phyloP scores from a whole-genome alignment of 1,139 yeast genomes.

The Meyerozyma athensensis region DNA sequence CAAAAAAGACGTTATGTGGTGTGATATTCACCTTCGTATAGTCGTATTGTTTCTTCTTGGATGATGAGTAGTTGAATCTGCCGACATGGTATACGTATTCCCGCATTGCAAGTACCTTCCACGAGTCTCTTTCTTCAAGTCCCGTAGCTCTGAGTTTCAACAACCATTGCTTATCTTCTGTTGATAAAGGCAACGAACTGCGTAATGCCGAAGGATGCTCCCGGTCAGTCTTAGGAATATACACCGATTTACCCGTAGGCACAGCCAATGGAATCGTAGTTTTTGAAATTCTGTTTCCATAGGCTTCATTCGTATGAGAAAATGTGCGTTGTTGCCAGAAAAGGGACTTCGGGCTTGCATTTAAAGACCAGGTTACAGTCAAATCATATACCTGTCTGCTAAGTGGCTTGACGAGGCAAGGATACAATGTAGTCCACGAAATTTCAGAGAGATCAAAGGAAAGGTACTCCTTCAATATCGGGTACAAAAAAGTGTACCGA shows the following conservation, averaged over 20 bases:
- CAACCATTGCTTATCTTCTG: conserved; percentile 76
- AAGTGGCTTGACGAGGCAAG: conserved; percentile 63
- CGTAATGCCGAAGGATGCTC: conserved; percentile 14
- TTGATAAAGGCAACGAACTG: conserved; percentile 31
- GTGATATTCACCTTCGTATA: conserved; percentile 13
- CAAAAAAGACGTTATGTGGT: conserved; percentile 69
- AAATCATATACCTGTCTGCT: conserved; percentile 62
- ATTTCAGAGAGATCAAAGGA: conserved; percentile 70
- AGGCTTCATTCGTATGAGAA: conserved; percentile 17
- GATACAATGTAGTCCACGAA: conserved; percentile 58
- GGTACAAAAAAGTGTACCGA: conserved; percentile 74
- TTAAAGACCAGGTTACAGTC: conserved; percentile 67
- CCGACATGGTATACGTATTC: conserved; percentile 66
- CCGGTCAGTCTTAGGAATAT: conserved; percentile 22
- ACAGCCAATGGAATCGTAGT: conserved; percentile 23
- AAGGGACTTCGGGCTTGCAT: conserved; percentile 55
- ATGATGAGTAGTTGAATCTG: conserved; percentile 15
- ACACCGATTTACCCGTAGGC: conserved; percentile 38
- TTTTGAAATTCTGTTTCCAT: conserved; percentile 8
- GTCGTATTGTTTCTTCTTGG: conserved; percentile 8
- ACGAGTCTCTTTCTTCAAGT: conserved; percentile 61
- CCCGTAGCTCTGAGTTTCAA: conserved; percentile 68
- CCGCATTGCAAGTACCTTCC: conserved; percentile 75
- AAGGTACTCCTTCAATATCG: conserved; percentile 72
- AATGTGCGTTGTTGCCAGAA: conserved; percentile 66